Evolutionary conservation across 805 yeast species (phyloP).

Genomic region (Metschnikowia dekortorum): DNA sequence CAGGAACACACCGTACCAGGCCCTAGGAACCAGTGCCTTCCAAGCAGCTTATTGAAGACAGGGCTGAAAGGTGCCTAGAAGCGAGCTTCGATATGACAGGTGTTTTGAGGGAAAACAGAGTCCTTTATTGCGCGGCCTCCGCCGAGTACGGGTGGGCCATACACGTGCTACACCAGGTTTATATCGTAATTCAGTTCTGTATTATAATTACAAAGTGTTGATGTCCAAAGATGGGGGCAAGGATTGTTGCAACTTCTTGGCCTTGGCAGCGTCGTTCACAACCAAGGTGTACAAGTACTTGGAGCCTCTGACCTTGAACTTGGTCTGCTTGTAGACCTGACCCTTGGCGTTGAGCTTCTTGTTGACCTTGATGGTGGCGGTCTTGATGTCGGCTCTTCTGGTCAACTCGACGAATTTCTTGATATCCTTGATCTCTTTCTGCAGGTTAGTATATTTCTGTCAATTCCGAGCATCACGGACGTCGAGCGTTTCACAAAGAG

Average conservation of each 20-base stretch:
- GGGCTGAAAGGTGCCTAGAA: no score
- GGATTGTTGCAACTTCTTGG: slow-evolving; percentile 95
- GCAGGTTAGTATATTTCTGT: slow-evolving; percentile 14
- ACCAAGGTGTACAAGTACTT: slow-evolving; percentile 92
- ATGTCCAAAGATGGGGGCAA: slow-evolving; percentile 90
- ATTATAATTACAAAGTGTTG: slow-evolving; percentile 39
- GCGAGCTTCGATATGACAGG: no score
- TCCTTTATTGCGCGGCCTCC: no score
- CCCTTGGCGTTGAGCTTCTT: slow-evolving; percentile 74
- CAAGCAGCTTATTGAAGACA: no score
- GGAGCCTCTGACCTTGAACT: slow-evolving; percentile 98
- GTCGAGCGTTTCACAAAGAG: no score
- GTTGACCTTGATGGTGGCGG: slow-evolving; percentile 94
- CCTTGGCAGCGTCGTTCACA: slow-evolving; percentile 93
- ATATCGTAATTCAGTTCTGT: not conserved
- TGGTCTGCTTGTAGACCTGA: slow-evolving; percentile 87
- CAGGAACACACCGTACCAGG: no score
- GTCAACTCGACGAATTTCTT: slow-evolving; percentile 96
- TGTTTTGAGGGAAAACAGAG: no score
- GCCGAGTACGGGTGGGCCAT: no score
- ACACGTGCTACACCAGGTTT: not conserved
- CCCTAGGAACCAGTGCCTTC: no score
- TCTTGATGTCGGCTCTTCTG: slow-evolving; percentile 91
- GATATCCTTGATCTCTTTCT: slow-evolving; percentile 88
- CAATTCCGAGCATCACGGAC: not conserved